Evolutionary conservation across 257 asterid genomes (phyloP), one percentile per base, ranked within the genome.

Genomic region (Eucommia ulmoides): DNA sequence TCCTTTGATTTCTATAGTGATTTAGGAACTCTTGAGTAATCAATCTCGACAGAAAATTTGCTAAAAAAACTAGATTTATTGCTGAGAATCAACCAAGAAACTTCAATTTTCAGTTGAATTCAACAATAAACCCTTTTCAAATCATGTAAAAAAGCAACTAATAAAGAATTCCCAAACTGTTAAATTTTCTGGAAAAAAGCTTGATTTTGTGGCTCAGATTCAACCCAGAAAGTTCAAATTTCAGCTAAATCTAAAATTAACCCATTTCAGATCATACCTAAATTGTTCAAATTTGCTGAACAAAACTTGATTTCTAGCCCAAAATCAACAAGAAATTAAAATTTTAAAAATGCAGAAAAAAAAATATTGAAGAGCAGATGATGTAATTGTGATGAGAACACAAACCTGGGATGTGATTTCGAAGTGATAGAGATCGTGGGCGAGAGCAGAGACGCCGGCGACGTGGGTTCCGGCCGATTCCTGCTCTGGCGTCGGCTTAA

Each of bases 371-470:
- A 59, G 16, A 4, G 25, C 1, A 22, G 17, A 35, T 22, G 2
- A n/a, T 41, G 8, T 3, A 9, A 16, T 6, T 6, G 8, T 16
- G 48, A 42, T 16, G 48, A 15, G n/a, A 42, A 6, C 8, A 3
- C 1, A 16, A 21, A 87, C 97, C 93, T 89, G 83, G 47, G 80
- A 70, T 24, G 83, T 68, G 72, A 89, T 89, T 52, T 84, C 96
- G 38, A 74, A 89, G 81, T 61, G 77, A 47, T 84, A 89, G 22
- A 89, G 88, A 76, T 89, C 94, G 29, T 71, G 88, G 38, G 93
- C 93, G 21, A 89, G 73, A 17, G 93, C 83, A 3, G 94, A 78
- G 49, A 88, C 80, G 19, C 84, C 81, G 44, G 59, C 83, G 58
- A 48, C 74, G 15, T 59, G 51, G n/a, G 65, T 60, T 12, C 38